Evolutionary conservation across 2,329 filamentous ascomycete genomes (phyloP).

Genomic region (Neoarthrinium moseri): DNA sequence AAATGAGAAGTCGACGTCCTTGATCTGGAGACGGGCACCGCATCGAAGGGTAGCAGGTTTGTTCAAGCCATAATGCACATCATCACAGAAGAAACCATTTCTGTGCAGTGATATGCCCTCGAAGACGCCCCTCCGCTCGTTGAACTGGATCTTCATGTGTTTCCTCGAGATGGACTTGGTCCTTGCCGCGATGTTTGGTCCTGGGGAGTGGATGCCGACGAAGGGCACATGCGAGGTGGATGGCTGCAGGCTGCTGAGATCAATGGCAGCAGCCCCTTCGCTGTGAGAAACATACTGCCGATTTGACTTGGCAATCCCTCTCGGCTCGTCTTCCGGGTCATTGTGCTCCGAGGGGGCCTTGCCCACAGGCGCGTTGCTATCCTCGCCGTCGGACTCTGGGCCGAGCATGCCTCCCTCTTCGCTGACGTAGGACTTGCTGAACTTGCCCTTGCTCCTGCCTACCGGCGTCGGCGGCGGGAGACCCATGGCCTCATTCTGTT

Average conservation of each 20-base stretch:
- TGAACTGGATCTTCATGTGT: constrained; percentile 72
- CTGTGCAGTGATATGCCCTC: constrained; percentile 60
- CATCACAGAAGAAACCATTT: constrained; percentile 70
- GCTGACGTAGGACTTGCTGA: constrained; percentile 65
- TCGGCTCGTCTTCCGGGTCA: constrained; percentile 32
- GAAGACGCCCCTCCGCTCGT: constrained; percentile 60
- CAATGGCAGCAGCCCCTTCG: constrained; percentile 56
- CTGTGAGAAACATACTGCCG: constrained; percentile 61
- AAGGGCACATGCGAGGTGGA: constrained; percentile 63
- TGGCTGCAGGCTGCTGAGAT: constrained; percentile 58
- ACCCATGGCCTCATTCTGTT: constrained; percentile 46
- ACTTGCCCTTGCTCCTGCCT: constrained; percentile 51
- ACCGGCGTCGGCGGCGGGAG: constrained; percentile 52
- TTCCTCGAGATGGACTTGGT: constrained; percentile 74
- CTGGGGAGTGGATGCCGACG: constrained; percentile 71
- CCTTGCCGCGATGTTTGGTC: constrained; percentile 56
- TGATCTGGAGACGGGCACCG: constrained; percentile 69
- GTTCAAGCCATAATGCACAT: constrained; percentile 49
- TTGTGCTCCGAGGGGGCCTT: constrained; percentile 45
- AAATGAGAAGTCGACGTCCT: constrained; percentile 67
- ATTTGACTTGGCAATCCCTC: constrained; percentile 51
- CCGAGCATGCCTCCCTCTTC: constrained; percentile 69
- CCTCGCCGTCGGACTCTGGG: constrained; percentile 58
- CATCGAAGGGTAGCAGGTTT: constrained; percentile 59
- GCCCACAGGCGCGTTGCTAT: constrained; percentile 39